Evolutionary conservation across 192 early-diverging fungal species (phyloP), one percentile per base, ranked within the genome.

Genomic region (Gigaspora rosea): DNA sequence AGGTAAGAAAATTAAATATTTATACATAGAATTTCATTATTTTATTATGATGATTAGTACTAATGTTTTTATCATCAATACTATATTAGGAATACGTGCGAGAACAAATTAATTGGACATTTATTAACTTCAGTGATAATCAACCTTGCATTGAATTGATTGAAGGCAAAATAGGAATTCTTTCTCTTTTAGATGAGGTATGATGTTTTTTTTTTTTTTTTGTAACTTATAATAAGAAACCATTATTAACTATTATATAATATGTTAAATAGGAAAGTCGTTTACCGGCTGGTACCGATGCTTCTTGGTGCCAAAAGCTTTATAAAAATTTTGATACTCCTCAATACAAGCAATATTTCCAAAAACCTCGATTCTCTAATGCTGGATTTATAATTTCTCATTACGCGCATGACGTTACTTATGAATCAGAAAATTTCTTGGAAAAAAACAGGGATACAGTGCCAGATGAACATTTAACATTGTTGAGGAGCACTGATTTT

Each of bases 361-460:
- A 91, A 63, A 96, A 96, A 83, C 96, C 96, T 59, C 87, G 95
- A 32, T 98, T 97, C 78, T 94, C 94, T 18, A 92, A 94, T 74
- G 82, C 82, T 36, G 89, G 91, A 16, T 99, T 99, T 76, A 97
- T 94, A 12, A 91, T 99, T 82, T 91, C 90, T 73, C 97, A 99
- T 85, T 99, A 98, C 82, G 98, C 98, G 35, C 88, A 91, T 76
- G 95, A 95, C 78, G 98, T 99, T 41, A 88, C 87, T 22, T 99
- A 99, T 80, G 95, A 97, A 69, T 91, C 92, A 36, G 96, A 95
- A 11, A 94, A 94, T 33, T 98, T 99, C 80, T 87, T 98, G 70
- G 98, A 99, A 80, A 99, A 99, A 87, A 99, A 99, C 85, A 94
- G 93, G 84, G 98, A 99, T 86, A 98, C 97, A 18, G 95, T 99